A percentile compares a stretch with the other conserved stretches of the same genome.
phyloP scores from a whole-genome alignment of 768 basidiomycete genomes.

The Suillus paluster region DNA sequence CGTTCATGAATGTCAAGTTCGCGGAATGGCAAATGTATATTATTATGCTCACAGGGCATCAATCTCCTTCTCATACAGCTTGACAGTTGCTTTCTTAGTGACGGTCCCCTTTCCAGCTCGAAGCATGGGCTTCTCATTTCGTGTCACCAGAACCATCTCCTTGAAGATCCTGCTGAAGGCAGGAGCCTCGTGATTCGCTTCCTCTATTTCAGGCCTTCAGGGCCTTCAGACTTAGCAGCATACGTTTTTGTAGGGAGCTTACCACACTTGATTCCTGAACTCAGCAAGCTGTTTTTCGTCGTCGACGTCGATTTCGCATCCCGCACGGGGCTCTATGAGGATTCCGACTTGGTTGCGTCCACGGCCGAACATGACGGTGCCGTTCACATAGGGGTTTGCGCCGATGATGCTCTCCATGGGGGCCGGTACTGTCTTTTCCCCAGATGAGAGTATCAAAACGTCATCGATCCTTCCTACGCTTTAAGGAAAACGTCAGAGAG shows the following conservation, averaged over 20 bases:
- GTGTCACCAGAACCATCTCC: conserved; percentile 56
- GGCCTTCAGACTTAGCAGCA: background rate
- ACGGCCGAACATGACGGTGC: conserved; percentile 39
- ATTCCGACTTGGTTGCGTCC: conserved; percentile 37
- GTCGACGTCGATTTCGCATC: conserved; percentile 21
- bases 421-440: conserved; percentile 29
- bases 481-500: background rate
- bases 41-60: conserved; percentile 43
- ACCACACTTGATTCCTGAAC: conserved; percentile 39
- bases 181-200: conserved; percentile 47
- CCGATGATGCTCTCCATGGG: conserved; percentile 33
- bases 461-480: conserved; percentile 38
- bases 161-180: conserved; percentile 51
- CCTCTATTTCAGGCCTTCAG: conserved; percentile 46
- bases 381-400: conserved; percentile 24
- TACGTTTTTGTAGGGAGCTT: background rate
- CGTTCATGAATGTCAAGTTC: background rate
- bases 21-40: background rate
- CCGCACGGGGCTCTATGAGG: conserved; percentile 32
- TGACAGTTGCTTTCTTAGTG: conserved; percentile 42
- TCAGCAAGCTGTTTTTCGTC: conserved; percentile 28
- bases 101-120: conserved; percentile 52
- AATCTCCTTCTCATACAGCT: conserved; percentile 49
- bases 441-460: conserved; percentile 35
- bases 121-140: conserved; percentile 45